Evolutionary conservation across 805 yeast genomes (phyloP), one percentile per base, ranked within the genome.

Genomic region (Lipomyces chichibuensis): DNA sequence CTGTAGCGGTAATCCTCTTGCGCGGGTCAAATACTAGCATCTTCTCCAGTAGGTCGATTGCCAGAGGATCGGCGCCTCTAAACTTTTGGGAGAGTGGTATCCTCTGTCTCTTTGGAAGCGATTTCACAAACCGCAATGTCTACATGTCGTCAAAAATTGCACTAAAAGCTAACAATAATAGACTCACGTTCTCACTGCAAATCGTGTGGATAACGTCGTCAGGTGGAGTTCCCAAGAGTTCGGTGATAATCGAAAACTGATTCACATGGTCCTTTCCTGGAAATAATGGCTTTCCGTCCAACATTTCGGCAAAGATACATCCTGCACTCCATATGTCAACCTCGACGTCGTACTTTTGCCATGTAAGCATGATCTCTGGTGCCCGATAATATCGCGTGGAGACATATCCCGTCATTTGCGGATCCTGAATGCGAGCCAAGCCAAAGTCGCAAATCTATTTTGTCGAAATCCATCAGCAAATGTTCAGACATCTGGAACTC

Each of bases 241-340:
- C 99, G 11, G 99, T 95, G 73, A 95, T 95, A 76, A 95, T 95
- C 51, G 96, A 89, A 77, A 95, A 95, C 82, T 95, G 99, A 79
- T 95, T 97, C 64, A 95, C 98, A 77, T 95, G 99, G 78, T 96
- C 99, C 77, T 91, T 92, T 59, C 99, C 99, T 0, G 99, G 99
- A 84, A 94, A 94, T 57, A 94, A 83, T 1, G 99, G 98, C 78
- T 91, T 92, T 9, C 97, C 97, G 77, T 93, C 97, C 72, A 94
- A 90, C 97, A 94, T 94, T 78, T 94, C 99, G 8, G 98, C 95
- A 75, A 94, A 90, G 65, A 94, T 93, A 80, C 99, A 94, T 27
- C 97, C 99, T 11, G 96, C 97, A 27, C 96, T 89, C 99, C 99
- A 94, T 74, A 94, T 91, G 79, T 94, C 99, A 51, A 94, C 71